phyloP scores from a whole-genome alignment of 2,329 filamentous ascomycete genomes.

The Didymellaceae sp. region DNA sequence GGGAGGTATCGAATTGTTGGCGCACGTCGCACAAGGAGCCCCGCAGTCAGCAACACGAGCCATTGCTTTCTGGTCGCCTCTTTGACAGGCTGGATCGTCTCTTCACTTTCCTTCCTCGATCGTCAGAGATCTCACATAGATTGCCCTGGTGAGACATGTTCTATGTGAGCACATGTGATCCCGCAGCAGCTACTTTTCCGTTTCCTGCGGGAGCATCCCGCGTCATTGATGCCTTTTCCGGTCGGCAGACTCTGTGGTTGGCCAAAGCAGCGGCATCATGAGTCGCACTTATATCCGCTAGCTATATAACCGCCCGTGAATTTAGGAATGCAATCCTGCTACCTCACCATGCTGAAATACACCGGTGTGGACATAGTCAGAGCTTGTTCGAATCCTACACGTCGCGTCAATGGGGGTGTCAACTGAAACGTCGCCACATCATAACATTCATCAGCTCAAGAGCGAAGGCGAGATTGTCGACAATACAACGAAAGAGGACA shows the following conservation, averaged over 20 bases:
- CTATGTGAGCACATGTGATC: too few relatives aligned
- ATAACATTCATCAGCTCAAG: not conserved
- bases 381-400: not conserved
- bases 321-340: not conserved
- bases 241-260: not conserved
- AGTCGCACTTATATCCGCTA: slow-evolving; percentile 11
- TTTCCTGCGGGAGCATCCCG: slow-evolving; percentile 5
- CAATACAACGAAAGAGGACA: not conserved
- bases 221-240: slow-evolving; percentile 11
- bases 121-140: too few relatives aligned
- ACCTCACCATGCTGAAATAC: not conserved
- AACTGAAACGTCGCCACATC: slow-evolving; percentile 2
- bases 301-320: slow-evolving; percentile 8
- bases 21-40: too few relatives aligned
- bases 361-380: not conserved
- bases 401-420: not conserved
- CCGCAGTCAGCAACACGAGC: too few relatives aligned
- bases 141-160: too few relatives aligned
- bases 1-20: too few relatives aligned
- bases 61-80: too few relatives aligned
- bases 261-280: not conserved
- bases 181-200: too few relatives aligned
- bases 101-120: too few relatives aligned
- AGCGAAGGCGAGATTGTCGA: slow-evolving; percentile 1
- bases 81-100: too few relatives aligned